Evolutionary conservation across 768 basidiomycete species (phyloP).

Genomic region (Trichaptum fuscoviolaceum): DNA sequence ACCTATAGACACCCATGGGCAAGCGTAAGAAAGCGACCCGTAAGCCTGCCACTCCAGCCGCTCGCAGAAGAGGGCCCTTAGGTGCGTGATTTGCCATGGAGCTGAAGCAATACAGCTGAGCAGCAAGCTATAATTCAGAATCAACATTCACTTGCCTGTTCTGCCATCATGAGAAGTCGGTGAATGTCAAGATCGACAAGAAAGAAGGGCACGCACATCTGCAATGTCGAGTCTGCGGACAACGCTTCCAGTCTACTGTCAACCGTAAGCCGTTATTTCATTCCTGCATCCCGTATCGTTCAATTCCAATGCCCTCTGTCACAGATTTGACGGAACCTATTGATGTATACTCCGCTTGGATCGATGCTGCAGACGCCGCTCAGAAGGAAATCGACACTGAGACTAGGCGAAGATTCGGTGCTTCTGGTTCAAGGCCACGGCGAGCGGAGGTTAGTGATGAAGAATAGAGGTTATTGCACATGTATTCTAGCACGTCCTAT

Average conservation of each 20-base stretch:
- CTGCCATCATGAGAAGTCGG: slow-evolving; percentile 87
- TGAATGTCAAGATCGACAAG: slow-evolving; percentile 77
- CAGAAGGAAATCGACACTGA: slow-evolving; percentile 49
- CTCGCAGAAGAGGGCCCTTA: slow-evolving; percentile 64
- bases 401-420: slow-evolving; percentile 34
- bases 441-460: slow-evolving; percentile 1
- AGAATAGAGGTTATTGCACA: background rate
- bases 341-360: slow-evolving; percentile 90
- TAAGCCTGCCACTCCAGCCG: slow-evolving; percentile 52
- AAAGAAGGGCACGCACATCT: slow-evolving; percentile 81
- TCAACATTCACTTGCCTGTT: slow-evolving; percentile 83
- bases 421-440: background rate
- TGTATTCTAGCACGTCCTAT: background rate
- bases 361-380: slow-evolving; percentile 82
- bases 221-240: slow-evolving; percentile 80
- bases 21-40: slow-evolving; percentile 89
- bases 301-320: slow-evolving; percentile 8
- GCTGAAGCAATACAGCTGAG: slow-evolving; percentile 3
- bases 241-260: slow-evolving; percentile 82
- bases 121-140: slow-evolving; percentile 37
- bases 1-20: slow-evolving; percentile 49
- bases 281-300: slow-evolving; percentile 14
- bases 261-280: slow-evolving; percentile 53
- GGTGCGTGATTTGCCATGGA: slow-evolving; percentile 39
- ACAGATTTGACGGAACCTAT: slow-evolving; percentile 82